Base-by-base conservation (phyloP, 306 rosid species). In the Canavalia gladiata region DNA sequence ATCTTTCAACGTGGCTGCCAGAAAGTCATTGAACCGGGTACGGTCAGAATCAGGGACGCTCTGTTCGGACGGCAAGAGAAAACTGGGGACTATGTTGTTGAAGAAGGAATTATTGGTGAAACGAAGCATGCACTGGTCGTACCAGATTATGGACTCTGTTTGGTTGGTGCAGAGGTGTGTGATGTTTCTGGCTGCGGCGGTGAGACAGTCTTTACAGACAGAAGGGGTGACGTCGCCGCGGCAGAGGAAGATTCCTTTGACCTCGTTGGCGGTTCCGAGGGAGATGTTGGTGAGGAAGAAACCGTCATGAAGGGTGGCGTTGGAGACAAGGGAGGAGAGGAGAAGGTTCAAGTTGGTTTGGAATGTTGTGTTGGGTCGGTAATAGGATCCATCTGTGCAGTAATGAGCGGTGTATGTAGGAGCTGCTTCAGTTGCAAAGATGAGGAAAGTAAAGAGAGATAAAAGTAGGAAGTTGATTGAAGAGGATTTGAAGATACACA, bases 231-330 rank as follows among this genome's bases (percentile, higher is more conserved):
- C 33, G 65, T 92, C 95, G 0, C 88, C 90, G 39, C 92, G 89
- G 80, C 93, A 90, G 79, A 90, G 91, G 74, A 88, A 87, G 30
- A 84, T 81, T 31, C 94, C 92, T 60, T 79, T 83, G 51, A 88
- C 60, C 30, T 67, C 72, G 25, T 42, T 3, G 11, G 80, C 50
- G 39, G 78, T 2, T 50, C 42, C 55, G 4, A 8, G 59, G 8
- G 81, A 57, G 7, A 70, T 6, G 68, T 68, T 34, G 67, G 84
- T 74, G 33, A 59, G 60, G 89, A 62, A 80, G 90, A 68, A 87
- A 9, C 82, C 87, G 35, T 67, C 29, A 45, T 49, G 81, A 66
- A 34, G 41, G 39, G 91, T 75, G 81, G 86, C 80, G 86, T 85
- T 84, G 80, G 89, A 77, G 70, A 88, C 63, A 3, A 92, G 88